phyloP scores from a whole-genome alignment of 2,329 filamentous ascomycete species.

The Pseudocercospora musae region DNA sequence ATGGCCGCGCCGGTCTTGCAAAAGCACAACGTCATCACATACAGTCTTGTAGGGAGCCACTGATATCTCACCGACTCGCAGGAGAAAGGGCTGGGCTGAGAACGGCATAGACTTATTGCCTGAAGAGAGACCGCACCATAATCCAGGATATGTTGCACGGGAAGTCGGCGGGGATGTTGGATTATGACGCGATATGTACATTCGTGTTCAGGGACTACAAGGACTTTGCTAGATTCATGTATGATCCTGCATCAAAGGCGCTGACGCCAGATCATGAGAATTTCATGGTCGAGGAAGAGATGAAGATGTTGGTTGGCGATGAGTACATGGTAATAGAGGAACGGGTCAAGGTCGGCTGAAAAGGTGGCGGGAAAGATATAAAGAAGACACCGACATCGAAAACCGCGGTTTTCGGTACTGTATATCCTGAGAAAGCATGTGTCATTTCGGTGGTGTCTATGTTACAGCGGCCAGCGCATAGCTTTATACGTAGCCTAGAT shows the following conservation, averaged over 20 bases:
- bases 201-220: constrained; percentile 48
- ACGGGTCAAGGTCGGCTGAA: constrained; percentile 6
- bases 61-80: not conserved
- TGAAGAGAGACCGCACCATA: constrained; percentile 43
- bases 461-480: constrained; percentile 13
- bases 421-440: not conserved
- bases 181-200: constrained; percentile 49
- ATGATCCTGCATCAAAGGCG: constrained; percentile 45
- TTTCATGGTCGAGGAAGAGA: constrained; percentile 37
- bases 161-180: constrained; percentile 40
- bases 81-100: constrained; percentile 10
- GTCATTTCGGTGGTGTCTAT: not conserved
- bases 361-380: not conserved
- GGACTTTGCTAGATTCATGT: constrained; percentile 46
- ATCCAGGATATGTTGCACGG: constrained; percentile 47
- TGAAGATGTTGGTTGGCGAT: constrained; percentile 48
- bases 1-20: constrained; percentile 44
- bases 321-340: constrained; percentile 35
- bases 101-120: constrained; percentile 42
- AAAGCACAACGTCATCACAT: constrained; percentile 45
- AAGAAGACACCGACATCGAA: constrained; percentile 1
- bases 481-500: constrained; percentile 24
- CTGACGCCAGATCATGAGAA: constrained; percentile 36
- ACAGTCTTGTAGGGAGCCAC: constrained; percentile 41
- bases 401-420: not conserved